A percentile compares a stretch with the other conserved stretches of the same genome.
These are phyloP conservation scores for Trichoderma harzianum DNA, from an alignment of 2,329 filamentous ascomycete species.

Conservation along the genomic window DNA sequence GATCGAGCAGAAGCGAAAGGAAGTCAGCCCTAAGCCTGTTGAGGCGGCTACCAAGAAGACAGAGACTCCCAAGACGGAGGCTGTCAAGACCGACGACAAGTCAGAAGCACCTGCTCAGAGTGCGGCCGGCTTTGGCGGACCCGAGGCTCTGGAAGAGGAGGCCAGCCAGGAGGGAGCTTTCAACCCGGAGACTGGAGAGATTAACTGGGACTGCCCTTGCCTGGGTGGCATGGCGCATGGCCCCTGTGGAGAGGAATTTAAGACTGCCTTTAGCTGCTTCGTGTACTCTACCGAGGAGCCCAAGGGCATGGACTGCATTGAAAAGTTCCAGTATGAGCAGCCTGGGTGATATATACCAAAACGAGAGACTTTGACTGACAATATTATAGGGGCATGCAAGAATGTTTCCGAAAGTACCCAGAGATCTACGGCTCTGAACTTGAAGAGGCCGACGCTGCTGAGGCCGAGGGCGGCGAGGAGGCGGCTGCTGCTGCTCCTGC, in stretches of 20 bases:
- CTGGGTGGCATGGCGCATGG: conserved; percentile 95
- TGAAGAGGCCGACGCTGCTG: conserved; percentile 41
- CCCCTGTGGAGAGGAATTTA: conserved; percentile 94
- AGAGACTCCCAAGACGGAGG: conserved; percentile 23
- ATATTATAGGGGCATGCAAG: conserved; percentile 78
- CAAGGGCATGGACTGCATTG: conserved; percentile 96
- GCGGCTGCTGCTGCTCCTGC: not conserved
- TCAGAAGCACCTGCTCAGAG: conserved; percentile 28
- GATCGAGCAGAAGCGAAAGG: conserved; percentile 59
- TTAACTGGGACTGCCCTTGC: conserved; percentile 99
- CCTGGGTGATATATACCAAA: not conserved
- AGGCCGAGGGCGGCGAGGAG: conserved; percentile 26
- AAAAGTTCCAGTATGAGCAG: conserved; percentile 81
- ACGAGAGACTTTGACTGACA: conserved; percentile 25
- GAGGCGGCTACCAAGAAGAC: conserved; percentile 19
- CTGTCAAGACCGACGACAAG: conserved; percentile 25
- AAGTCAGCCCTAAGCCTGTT: conserved; percentile 36
- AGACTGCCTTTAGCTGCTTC: conserved; percentile 94
- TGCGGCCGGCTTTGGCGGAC: conserved; percentile 29
- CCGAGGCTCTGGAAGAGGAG: conserved; percentile 68
- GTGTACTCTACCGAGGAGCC: conserved; percentile 93
- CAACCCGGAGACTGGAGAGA: conserved; percentile 97
- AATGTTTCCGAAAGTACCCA: conserved; percentile 90
- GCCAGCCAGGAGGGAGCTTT: conserved; percentile 87
- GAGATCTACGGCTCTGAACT: conserved; percentile 91